These are phyloP conservation scores for Schizonepeta tenuifolia DNA, from an alignment of 257 asterid species.

Conservation along the genomic window DNA sequence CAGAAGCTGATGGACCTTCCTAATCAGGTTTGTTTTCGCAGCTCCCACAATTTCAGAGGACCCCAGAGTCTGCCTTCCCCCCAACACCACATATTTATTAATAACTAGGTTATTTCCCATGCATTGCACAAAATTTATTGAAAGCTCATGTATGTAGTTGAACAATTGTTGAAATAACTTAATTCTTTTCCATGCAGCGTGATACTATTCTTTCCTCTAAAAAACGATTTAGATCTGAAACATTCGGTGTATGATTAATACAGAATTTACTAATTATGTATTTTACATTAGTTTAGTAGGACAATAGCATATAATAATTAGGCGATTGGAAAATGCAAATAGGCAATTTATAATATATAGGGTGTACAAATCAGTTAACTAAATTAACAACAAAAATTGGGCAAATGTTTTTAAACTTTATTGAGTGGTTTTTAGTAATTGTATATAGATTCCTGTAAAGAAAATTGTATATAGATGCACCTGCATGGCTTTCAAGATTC, in stretches of 20 bases:
- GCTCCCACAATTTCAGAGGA: conserved; percentile 8
- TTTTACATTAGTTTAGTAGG: neutral
- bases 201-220: neutral
- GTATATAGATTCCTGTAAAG: too few species aligned
- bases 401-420: neutral
- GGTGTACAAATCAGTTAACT: neutral
- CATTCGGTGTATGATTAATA: neutral
- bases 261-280: neutral
- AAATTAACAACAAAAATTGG: neutral
- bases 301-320: neutral
- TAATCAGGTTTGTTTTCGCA: conserved; percentile 69
- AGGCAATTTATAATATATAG: neutral
- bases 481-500: conserved; percentile 17
- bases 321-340: neutral
- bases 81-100: neutral
- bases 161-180: neutral
- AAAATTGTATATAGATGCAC: neutral
- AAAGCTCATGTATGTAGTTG: neutral
- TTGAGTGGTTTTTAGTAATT: neutral
- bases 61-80: conserved; percentile 15
- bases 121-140: neutral
- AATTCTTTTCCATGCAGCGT: too few species aligned
- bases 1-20: conserved; percentile 95
- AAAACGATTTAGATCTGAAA: neutral
- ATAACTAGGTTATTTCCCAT: neutral